These are phyloP conservation scores for Pholiota microspora DNA, from an alignment of 768 basidiomycete genomes.

Conservation along the genomic window DNA sequence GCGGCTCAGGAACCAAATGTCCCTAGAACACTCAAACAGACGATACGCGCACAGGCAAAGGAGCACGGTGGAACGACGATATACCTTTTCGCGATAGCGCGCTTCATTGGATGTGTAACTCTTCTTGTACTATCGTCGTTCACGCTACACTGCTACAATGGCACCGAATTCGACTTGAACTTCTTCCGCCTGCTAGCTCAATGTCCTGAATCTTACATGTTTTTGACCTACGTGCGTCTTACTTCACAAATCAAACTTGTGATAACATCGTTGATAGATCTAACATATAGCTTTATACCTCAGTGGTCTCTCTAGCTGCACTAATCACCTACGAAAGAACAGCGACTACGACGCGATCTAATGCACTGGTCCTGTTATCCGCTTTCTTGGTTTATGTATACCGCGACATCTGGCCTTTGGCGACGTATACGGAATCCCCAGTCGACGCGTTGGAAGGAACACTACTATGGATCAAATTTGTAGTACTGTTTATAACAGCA, in stretches of 20 bases:
- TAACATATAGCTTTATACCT: slow-evolving; percentile 11
- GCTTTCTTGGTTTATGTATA: slow-evolving; percentile 45
- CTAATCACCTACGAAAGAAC: not conserved
- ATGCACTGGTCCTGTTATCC: slow-evolving; percentile 29
- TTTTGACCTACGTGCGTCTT: slow-evolving; percentile 11
- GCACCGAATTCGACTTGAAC: not conserved
- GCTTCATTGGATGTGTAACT: slow-evolving; percentile 11
- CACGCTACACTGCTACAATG: not conserved
- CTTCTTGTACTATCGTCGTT: not conserved
- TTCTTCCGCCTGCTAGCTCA: not conserved
- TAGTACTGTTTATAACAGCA: slow-evolving; percentile 34
- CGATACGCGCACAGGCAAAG: not conserved
- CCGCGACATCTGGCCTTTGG: slow-evolving; percentile 54
- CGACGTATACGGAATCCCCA: slow-evolving; percentile 40
- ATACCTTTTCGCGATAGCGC: slow-evolving; percentile 6
- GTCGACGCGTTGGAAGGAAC: slow-evolving; percentile 38
- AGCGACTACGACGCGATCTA: slow-evolving; percentile 1
- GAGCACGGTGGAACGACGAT: slow-evolving; percentile 9
- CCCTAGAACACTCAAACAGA: not conserved
- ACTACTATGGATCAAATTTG: slow-evolving; percentile 25
- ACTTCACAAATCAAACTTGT: not conserved
- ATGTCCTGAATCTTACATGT: slow-evolving; percentile 8
- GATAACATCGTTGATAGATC: not conserved
- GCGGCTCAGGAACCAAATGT: not conserved
- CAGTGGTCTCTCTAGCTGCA: slow-evolving; percentile 5